Evolutionary conservation across 345 rosid species (phyloP).

Genomic region (Rhizophora mangle): DNA sequence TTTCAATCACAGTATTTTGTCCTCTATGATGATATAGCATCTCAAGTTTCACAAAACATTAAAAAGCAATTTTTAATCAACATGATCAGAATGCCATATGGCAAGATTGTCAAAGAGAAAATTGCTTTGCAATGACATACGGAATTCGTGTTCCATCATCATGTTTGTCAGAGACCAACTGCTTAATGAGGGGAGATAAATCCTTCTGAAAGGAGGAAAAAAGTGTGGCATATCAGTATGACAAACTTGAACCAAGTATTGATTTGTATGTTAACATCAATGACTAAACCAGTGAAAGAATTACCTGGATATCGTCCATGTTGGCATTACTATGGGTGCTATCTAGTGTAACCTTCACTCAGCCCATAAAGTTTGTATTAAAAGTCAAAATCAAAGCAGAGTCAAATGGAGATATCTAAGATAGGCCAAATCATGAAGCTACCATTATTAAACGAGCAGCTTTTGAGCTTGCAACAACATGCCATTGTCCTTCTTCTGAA

Average conservation of each 20-base stretch:
- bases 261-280: constrained; percentile 11
- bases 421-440: constrained; percentile 16
- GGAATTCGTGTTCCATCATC: constrained; percentile 66
- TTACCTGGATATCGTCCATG: constrained; percentile 90
- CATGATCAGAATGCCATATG: background rate
- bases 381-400: constrained; percentile 7
- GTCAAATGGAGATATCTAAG: background rate
- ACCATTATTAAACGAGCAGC: constrained; percentile 96
- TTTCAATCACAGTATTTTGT: background rate
- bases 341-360: constrained; percentile 67
- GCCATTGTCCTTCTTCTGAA: constrained; percentile 98
- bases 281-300: constrained; percentile 1
- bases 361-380: constrained; percentile 21
- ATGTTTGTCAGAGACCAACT: constrained; percentile 62
- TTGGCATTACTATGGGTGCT: constrained; percentile 44
- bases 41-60: no score
- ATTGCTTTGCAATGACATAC: constrained; percentile 40
- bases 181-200: constrained; percentile 76
- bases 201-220: constrained; percentile 49
- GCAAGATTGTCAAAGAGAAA: constrained; percentile 6
- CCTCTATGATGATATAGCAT: no score
- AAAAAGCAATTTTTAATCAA: background rate
- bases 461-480: constrained; percentile 73
- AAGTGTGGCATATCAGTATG: background rate
- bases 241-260: constrained; percentile 1